Evolutionary conservation across 805 yeast species (phyloP).

Genomic region (Sugiyamaella chiloensis): DNA sequence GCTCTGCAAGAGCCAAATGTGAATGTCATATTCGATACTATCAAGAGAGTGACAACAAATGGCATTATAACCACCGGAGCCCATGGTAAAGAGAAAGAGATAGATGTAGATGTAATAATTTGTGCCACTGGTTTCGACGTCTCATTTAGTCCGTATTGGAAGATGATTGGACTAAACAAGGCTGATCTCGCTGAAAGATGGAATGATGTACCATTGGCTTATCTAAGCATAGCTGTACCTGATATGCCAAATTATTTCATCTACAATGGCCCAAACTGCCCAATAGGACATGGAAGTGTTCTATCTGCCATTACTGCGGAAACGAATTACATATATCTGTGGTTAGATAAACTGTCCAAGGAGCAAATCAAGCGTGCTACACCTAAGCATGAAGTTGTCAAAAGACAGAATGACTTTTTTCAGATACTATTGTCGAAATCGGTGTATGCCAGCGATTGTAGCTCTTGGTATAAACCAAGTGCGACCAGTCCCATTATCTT

Average conservation of each 20-base stretch:
- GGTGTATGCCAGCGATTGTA: conserved; percentile 11
- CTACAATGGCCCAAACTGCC: conserved; percentile 15
- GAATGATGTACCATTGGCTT: conserved; percentile 15
- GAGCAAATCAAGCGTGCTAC: conserved; percentile 12
- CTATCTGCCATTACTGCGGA: conserved; percentile 8
- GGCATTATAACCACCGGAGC: conserved; percentile 27
- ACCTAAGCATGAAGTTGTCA: conserved; percentile 6
- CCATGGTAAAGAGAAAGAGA: conserved; percentile 21
- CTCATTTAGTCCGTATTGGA: conserved; percentile 11
- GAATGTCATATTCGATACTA: conserved; percentile 6
- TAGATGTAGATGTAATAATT: conserved; percentile 16
- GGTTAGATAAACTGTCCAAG: conserved; percentile 8
- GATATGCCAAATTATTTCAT: conserved; percentile 23
- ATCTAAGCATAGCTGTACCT: conserved; percentile 20
- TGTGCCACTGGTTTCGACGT: conserved; percentile 20
- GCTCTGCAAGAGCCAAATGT: conserved; percentile 23
- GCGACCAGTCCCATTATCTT: not conserved
- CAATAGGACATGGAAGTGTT: conserved; percentile 10
- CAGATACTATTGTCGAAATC: conserved; percentile 5
- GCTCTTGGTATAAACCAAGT: conserved; percentile 10
- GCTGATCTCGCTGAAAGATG: conserved; percentile 11
- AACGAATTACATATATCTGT: conserved; percentile 9
- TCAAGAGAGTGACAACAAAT: conserved; percentile 18
- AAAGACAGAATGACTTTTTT: conserved; percentile 4
- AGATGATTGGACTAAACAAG: conserved; percentile 16